Percentiles rank a stretch among this genome's conserved stretches.
These are phyloP conservation scores for Echium plantagineum DNA, from an alignment of 257 asterid species.

Conservation along the genomic window DNA sequence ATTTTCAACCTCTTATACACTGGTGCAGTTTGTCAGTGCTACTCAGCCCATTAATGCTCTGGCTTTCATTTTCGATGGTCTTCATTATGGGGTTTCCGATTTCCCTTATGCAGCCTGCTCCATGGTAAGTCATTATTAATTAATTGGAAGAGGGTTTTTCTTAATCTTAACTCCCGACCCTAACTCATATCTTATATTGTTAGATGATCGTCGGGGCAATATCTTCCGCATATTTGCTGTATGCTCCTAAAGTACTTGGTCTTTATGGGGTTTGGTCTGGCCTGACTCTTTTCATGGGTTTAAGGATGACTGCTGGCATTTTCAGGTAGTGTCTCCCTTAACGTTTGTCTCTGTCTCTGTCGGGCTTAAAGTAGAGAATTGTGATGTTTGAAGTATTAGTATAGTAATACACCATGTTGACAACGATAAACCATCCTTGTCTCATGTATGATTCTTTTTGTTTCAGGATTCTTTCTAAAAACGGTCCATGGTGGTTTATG, in stretches of 20 bases:
- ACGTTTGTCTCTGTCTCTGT: too few relatives aligned
- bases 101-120: conserved; percentile 74
- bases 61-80: conserved; percentile 80
- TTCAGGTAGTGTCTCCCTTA: too few relatives aligned
- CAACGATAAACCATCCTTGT: too few relatives aligned
- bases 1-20: conserved; percentile 10
- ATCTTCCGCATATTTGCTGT: conserved; percentile 59
- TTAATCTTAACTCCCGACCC: neutral
- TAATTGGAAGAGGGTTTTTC: neutral
- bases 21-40: conserved; percentile 75
- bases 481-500: conserved; percentile 96
- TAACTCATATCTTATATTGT: conserved; percentile 14
- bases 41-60: conserved; percentile 85
- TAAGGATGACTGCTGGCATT: conserved; percentile 67
- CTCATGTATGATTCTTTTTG: neutral
- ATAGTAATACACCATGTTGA: neutral
- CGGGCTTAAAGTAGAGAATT: too few relatives aligned
- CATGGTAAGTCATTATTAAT: conserved; percentile 38
- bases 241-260: conserved; percentile 53
- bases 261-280: conserved; percentile 93
- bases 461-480: conserved; percentile 48
- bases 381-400: neutral
- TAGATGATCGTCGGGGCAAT: conserved; percentile 78
- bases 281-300: conserved; percentile 73
- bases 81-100: conserved; percentile 85